Evolutionary conservation across 306 rosid species (phyloP).

Genomic region (Pachyrhizus erosus): DNA sequence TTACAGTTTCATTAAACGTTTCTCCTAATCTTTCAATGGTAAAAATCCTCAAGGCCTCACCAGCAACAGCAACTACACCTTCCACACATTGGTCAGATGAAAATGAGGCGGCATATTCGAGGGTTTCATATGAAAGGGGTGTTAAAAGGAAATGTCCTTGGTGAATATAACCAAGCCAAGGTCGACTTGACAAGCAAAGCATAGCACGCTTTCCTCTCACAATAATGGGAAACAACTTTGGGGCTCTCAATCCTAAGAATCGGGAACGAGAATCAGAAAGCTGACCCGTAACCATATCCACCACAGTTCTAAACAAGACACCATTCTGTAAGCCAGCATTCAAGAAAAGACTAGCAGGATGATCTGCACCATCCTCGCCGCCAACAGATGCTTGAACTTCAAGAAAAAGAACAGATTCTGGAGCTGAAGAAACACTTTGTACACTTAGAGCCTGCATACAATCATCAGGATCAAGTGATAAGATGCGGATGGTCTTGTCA

Average conservation of each 20-base stretch:
- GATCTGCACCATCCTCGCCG: conserved; percentile 98
- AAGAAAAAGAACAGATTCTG: conserved; percentile 95
- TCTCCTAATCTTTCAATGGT: conserved; percentile 96
- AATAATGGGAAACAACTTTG: conserved; percentile 77
- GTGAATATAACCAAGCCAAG: conserved; percentile 99
- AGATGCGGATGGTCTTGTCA: conserved; percentile 86
- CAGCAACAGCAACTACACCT: conserved; percentile 96
- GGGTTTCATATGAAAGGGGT: conserved; percentile 95
- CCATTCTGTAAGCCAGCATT: conserved; percentile 91
- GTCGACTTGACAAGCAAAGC: conserved; percentile 96
- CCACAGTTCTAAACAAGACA: conserved; percentile 93
- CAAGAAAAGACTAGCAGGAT: conserved; percentile 96
- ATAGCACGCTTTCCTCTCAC: conserved; percentile 90
- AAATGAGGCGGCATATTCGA: conserved; percentile 93
- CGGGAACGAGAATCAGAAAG: conserved; percentile 95
- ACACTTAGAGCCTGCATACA: conserved; percentile 89
- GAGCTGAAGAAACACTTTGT: conserved; percentile 91
- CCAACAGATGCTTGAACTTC: conserved; percentile 94
- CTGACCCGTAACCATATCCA: conserved; percentile 99
- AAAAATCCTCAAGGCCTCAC: conserved; percentile 87
- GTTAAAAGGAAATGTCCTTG: conserved; percentile 96
- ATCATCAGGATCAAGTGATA: conserved; percentile 95
- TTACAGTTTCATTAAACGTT: conserved; percentile 92
- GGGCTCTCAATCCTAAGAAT: conserved; percentile 96
- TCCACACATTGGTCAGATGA: conserved; percentile 96